Base-by-base conservation (phyloP, 2,329 filamentous ascomycete genomes). In the Aureobasidium sp. region DNA sequence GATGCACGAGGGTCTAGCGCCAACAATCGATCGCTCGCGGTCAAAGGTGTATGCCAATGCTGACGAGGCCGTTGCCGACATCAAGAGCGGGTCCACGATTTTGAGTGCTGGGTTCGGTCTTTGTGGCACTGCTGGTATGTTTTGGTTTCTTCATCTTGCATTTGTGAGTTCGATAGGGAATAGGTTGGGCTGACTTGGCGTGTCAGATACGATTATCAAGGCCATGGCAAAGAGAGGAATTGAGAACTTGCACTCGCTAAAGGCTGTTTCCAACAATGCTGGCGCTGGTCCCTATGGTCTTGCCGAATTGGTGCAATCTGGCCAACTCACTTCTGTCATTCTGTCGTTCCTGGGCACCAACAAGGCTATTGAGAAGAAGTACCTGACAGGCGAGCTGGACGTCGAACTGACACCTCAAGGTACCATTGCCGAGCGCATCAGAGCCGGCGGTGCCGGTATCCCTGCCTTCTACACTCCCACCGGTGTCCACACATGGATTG, bases 291-390 rank as follows among this genome's bases (percentile, higher is more conserved):
- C 87, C 7, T 92, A 92, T 2, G 73, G 73, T 63, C 69, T 74
- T 3, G 73, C 72, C 22, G 71, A 71, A 31, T 67, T 75, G 44
- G 73, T 84, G 92, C 39, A 91, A 88, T 67, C 84, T 90, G 75
- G 90, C 72, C 92, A 96, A 78, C 88, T 97, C 76, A 86, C 83
- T 74, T 94, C 94, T 79, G 95, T 96, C 87, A 87, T 96, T 71
- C 90, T 91, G 42, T 93, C 88, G 70, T 97, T 96, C 75, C 91
- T 97, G 55, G 92, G 92, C 72, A 90, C 94, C 78, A 97, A 97
- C 80, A 96, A 95, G 81, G 89, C 88, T 6, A 90, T 97, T 66
- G 92, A 96, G 79, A 81, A 82, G 72, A 94, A 93, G 87, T 97
- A 96, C 74, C 80, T 96, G 59, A 89, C 84, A 2, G 92, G 92